Evolutionary conservation across 768 basidiomycete species (phyloP), one percentile per base, ranked within the genome.

Genomic region (Calocera cornea): DNA sequence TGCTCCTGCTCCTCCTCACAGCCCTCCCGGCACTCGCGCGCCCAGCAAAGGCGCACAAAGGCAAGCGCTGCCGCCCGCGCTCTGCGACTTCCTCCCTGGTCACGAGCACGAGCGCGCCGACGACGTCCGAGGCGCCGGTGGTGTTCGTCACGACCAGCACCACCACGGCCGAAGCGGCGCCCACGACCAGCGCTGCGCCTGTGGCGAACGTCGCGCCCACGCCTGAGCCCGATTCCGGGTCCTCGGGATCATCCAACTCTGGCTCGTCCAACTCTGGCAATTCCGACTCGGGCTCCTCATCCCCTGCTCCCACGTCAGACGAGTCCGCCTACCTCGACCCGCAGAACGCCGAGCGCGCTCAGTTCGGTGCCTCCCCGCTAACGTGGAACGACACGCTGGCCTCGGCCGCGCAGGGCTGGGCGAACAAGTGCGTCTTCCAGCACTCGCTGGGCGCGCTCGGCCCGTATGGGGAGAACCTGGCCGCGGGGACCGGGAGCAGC

Each of bases 391-490:
- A 74, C 7, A 68, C 73, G 16, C 78, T 85, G 41, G 84, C 83
- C 14, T 71, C 70, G 27, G 78, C 75, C 44, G 86, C 86, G 7
- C 78, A 77, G 67, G 11, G 69, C 44, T 86, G 84, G 85, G 84
- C 82, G 8, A 77, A 79, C 67, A 72, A 69, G 1, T 87, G 85
- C 73, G 72, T 75, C 41, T 81, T 86, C 68, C 44, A 77, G 68
- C 80, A 83, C 71, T 80, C 83, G 2, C 76, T 78, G 40, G 82
- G 83, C 16, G 69, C 74, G 2, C 77, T 85, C 65, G 65, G 74
- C 73, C 11, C 76, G 33, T 69, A 83, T 69, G 83, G 83, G 44
- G 83, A 86, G 72, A 84, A 83, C 72, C 77, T 86, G 34, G 81
- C 80, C 47, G 83, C 82, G 50, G 85, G 80, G 31, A 83, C 83